Conservation (phyloP, 768 basidiomycete genomes). For the Lentinula sp. region DNA sequence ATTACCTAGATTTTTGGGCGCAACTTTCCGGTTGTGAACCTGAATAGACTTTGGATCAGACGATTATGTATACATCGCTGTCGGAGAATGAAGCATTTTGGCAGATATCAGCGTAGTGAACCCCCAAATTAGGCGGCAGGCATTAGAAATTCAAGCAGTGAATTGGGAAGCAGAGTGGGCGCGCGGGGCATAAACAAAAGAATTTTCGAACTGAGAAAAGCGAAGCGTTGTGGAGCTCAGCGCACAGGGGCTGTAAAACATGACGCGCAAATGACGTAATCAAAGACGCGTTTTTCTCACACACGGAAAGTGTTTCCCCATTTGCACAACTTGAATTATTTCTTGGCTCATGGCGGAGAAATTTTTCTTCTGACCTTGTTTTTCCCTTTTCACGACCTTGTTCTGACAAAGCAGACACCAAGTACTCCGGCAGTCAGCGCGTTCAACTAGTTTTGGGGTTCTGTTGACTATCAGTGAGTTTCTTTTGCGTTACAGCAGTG, state of each 20-base stretch:
- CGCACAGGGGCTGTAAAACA: not conserved
- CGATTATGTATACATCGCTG: too few relatives aligned
- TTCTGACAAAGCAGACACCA: not conserved
- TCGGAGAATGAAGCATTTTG: too few relatives aligned
- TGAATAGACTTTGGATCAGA: too few relatives aligned
- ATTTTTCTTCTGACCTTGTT: not conserved
- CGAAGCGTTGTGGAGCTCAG: too few relatives aligned
- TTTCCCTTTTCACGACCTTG: not conserved
- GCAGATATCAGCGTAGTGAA: too few relatives aligned
- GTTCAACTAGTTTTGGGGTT: not conserved
- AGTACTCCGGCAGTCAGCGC: not conserved
- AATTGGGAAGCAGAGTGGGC: too few relatives aligned
- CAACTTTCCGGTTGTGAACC: too few relatives aligned
- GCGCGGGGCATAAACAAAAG: too few relatives aligned
- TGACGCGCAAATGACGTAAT: not conserved
- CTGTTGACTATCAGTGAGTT: not conserved
- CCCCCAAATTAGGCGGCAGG: too few relatives aligned
- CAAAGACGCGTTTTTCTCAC: not conserved
- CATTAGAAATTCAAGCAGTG: too few relatives aligned
- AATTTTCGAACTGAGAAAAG: too few relatives aligned
- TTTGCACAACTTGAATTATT: not conserved
- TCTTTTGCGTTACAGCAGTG: not conserved
- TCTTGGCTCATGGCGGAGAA: not conserved
- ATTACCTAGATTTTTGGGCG: too few relatives aligned
- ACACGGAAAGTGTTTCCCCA: not conserved